Percentiles rank a stretch among this genome's conserved stretches.
Evolutionary conservation across 1,284 basidiomycete species (phyloP).

Genomic region (Crepidotus sp.): DNA sequence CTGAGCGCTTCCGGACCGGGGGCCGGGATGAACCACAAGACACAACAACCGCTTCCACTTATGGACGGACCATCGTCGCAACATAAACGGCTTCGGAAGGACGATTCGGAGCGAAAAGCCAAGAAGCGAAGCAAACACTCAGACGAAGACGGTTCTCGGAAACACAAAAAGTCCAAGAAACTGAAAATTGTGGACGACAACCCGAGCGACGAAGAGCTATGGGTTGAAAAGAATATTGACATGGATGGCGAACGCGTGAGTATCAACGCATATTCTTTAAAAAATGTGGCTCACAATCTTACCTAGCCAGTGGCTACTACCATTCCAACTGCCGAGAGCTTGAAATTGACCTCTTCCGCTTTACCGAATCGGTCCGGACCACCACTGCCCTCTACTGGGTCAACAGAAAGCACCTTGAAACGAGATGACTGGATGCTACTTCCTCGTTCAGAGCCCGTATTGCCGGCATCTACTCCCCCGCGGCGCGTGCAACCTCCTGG

Average conservation of each 20-base stretch:
- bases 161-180: slow-evolving; percentile 26
- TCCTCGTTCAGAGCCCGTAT: slow-evolving; percentile 27
- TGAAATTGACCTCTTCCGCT: slow-evolving; percentile 58
- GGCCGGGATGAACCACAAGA: neutral
- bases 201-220: slow-evolving; percentile 58
- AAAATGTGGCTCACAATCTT: neutral
- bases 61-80: slow-evolving; percentile 22
- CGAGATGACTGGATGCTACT: slow-evolving; percentile 91
- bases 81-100: slow-evolving; percentile 24
- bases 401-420: slow-evolving; percentile 44
- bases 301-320: slow-evolving; percentile 52
- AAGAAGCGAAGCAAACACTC: slow-evolving; percentile 47
- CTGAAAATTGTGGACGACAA: slow-evolving; percentile 59
- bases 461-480: slow-evolving; percentile 8
- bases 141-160: slow-evolving; percentile 25
- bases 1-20: neutral
- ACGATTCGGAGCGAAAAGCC: slow-evolving; percentile 33
- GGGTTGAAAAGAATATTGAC: slow-evolving; percentile 83
- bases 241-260: slow-evolving; percentile 65
- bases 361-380: slow-evolving; percentile 34
- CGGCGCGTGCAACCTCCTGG: slow-evolving; percentile 21
- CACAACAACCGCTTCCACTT: slow-evolving; percentile 9
- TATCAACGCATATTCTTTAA: neutral
- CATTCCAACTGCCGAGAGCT: slow-evolving; percentile 74
- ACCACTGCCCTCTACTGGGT: slow-evolving; percentile 34